Conservation (phyloP, 805 yeast genomes). For the Metschnikowia lochheadii region DNA sequence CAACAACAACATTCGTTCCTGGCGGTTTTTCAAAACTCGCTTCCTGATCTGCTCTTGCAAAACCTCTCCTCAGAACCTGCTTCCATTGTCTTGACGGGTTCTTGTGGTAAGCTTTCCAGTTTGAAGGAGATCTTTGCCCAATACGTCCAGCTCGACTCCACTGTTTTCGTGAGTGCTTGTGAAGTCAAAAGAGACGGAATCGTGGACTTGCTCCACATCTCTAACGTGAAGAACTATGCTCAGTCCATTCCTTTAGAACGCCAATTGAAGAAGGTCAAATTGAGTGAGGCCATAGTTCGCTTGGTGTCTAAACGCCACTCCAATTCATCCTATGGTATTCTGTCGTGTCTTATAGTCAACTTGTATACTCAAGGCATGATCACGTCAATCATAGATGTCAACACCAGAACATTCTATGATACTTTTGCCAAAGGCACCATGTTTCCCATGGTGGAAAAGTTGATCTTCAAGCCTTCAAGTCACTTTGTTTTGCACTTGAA, state of each 20-base stretch:
- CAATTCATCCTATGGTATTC: background rate
- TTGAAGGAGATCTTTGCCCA: conserved; percentile 18
- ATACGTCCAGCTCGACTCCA: conserved; percentile 9
- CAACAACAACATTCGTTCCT: conserved; percentile 8
- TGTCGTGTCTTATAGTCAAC: conserved; percentile 1
- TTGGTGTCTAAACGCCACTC: conserved; percentile 3
- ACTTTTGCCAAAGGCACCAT: background rate
- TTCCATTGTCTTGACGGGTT: conserved; percentile 6
- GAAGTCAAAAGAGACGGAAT: conserved; percentile 27
- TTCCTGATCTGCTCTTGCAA: conserved; percentile 9
- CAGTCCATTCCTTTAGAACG: conserved; percentile 15
- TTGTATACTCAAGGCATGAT: background rate
- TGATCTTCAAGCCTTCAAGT: conserved; percentile 1
- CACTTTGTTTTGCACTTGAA: conserved; percentile 2
- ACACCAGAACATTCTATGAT: background rate
- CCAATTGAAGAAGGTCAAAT: conserved; percentile 10
- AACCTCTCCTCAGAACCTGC: background rate
- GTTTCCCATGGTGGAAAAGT: conserved; percentile 3
- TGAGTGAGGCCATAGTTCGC: conserved; percentile 8
- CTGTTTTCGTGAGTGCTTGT: conserved; percentile 22
- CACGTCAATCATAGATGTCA: conserved; percentile 1
- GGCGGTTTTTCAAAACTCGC: conserved; percentile 8
- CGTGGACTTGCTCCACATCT: conserved; percentile 23
- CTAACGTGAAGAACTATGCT: conserved; percentile 8
- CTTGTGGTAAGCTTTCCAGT: conserved; percentile 30